A percentile compares a stretch with the other conserved stretches of the same genome.
Evolutionary conservation across 2,329 filamentous ascomycete species (phyloP).

Genomic region (Cyclaneusma minus): DNA sequence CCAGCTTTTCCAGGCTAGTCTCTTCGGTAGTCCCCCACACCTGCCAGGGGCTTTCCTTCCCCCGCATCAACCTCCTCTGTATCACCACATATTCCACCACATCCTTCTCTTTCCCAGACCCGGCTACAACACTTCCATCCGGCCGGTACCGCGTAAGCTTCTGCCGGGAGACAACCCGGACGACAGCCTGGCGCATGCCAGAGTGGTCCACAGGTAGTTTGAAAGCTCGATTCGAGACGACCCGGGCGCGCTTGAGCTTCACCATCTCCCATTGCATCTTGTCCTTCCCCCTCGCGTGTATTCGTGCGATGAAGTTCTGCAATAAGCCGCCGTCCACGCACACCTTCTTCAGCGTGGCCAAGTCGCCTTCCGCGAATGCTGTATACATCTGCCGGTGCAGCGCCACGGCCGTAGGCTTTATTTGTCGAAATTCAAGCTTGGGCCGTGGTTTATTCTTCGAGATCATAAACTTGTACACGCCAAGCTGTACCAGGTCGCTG

Average conservation of each 20-base stretch:
- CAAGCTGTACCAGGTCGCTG: constrained; percentile 10
- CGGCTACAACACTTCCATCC: constrained; percentile 26
- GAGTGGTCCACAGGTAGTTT: constrained; percentile 27
- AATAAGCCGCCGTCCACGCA: constrained; percentile 39
- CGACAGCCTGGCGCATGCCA: constrained; percentile 40
- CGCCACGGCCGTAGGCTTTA: constrained; percentile 36
- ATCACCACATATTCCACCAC: constrained; percentile 52
- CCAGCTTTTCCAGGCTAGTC: constrained; percentile 25
- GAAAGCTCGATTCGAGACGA: constrained; percentile 35
- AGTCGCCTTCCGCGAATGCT: constrained; percentile 43
- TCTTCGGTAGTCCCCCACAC: constrained; percentile 48
- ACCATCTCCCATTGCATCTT: constrained; percentile 37
- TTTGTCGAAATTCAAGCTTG: constrained; percentile 24
- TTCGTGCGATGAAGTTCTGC: constrained; percentile 32
- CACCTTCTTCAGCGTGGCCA: constrained; percentile 29
- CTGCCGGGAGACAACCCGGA: constrained; percentile 42
- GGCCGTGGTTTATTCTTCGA: constrained; percentile 16
- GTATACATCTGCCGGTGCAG: constrained; percentile 46
- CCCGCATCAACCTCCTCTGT: constrained; percentile 28
- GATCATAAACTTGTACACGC: constrained; percentile 5
- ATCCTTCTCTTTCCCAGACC: constrained; percentile 32
- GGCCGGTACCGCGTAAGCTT: constrained; percentile 24
- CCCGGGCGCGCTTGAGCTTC: constrained; percentile 22
- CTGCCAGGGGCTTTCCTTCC: constrained; percentile 37
- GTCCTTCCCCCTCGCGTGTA: constrained; percentile 32